phyloP scores from a whole-genome alignment of 83 land plant species.

The Picea engelmannii region DNA sequence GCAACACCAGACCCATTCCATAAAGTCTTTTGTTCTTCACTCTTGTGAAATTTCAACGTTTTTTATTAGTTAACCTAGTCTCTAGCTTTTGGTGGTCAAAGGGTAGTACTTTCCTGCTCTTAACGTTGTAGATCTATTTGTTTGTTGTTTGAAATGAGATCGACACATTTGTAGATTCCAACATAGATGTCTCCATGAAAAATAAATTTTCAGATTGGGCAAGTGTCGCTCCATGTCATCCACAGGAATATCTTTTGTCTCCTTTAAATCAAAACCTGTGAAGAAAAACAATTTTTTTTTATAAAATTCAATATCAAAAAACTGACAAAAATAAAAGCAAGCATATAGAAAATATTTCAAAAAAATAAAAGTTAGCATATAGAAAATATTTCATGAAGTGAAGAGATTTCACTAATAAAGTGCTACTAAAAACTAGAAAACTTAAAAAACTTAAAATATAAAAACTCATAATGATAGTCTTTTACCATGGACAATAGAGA shows the following conservation, averaged over 20 bases:
- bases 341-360: too few relatives aligned
- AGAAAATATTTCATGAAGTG: too few relatives aligned
- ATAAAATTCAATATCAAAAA: too few relatives aligned
- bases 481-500: too few relatives aligned
- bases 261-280: too few relatives aligned
- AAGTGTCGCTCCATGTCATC: conserved; percentile 65
- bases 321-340: too few relatives aligned
- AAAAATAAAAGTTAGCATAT: too few relatives aligned
- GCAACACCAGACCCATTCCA: not conserved
- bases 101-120: conserved; percentile 54
- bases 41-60: conserved; percentile 42
- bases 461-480: not conserved
- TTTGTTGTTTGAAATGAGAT: conserved; percentile 69
- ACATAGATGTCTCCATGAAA: conserved; percentile 76
- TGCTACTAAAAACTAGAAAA: too few relatives aligned
- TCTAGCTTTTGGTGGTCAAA: conserved; percentile 51
- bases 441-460: too few relatives aligned
- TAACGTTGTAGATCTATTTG: conserved; percentile 56
- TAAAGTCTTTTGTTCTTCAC: not conserved
- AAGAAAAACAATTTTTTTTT: too few relatives aligned
- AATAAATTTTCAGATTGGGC: conserved; percentile 65
- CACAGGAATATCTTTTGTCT: too few relatives aligned
- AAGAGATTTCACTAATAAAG: not conserved
- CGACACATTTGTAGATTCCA: conserved; percentile 67
- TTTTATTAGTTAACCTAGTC: conserved; percentile 32